Conservation (phyloP, 176 grass and related monocot species). For the Carex littledalei region DNA sequence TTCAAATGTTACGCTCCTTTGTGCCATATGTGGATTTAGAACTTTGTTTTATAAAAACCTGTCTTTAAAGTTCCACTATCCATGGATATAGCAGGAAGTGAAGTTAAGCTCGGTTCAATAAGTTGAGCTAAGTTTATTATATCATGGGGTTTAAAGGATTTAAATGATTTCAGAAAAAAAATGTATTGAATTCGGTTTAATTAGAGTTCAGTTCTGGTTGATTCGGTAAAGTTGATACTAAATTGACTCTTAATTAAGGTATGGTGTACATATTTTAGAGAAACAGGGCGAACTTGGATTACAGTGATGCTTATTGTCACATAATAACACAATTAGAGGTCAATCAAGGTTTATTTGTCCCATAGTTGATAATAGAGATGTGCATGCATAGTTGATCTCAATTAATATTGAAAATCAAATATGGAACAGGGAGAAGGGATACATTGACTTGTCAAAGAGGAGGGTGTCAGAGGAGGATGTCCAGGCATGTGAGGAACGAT, state of each 20-base stretch:
- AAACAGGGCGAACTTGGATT: neutral
- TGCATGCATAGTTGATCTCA: neutral
- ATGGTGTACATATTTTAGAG: neutral
- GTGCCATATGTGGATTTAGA: neutral
- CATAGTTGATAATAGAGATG: neutral
- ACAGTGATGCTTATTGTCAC: neutral
- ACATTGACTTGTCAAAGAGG: slow-evolving; percentile 94
- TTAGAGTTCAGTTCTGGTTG: neutral
- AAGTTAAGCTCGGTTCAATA: neutral
- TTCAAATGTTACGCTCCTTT: neutral
- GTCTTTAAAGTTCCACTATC: neutral
- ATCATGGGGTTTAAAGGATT: neutral
- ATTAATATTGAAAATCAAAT: neutral
- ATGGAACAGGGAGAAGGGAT: slow-evolving; percentile 64
- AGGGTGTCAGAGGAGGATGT: slow-evolving; percentile 92
- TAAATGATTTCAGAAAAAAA: too few relatives aligned
- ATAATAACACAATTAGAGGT: neutral
- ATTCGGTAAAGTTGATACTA: neutral
- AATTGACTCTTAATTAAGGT: neutral
- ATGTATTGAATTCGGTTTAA: neutral
- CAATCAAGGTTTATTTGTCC: neutral
- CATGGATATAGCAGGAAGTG: neutral
- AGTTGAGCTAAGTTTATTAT: neutral
- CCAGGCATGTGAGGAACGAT: slow-evolving; percentile 68
- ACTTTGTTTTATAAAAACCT: neutral